These are phyloP conservation scores for Styphnolobium japonicum DNA, from an alignment of 306 rosid species.

Conservation along the genomic window DNA sequence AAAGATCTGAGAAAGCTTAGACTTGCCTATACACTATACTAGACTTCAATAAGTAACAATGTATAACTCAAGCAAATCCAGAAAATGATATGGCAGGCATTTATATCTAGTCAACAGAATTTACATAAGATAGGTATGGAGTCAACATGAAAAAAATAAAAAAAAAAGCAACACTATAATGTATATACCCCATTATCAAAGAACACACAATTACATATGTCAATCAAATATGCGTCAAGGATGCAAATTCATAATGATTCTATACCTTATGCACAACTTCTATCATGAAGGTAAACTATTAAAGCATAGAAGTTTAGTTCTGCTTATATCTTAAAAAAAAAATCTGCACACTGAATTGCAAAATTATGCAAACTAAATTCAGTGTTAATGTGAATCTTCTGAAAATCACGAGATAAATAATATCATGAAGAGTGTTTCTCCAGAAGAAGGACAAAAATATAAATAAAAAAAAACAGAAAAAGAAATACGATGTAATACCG, in stretches of 20 bases:
- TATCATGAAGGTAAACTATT: neutral
- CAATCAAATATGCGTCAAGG: neutral
- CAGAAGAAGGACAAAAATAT: neutral
- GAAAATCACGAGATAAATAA: neutral
- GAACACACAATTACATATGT: neutral
- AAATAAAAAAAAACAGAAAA: neutral
- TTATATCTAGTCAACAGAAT: neutral
- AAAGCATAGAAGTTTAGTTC: neutral
- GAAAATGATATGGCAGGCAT: neutral
- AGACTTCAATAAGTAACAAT: neutral
- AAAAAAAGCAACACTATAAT: too few relatives aligned
- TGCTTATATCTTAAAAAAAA: neutral
- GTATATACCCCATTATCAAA: neutral
- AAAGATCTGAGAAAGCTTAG: too few relatives aligned
- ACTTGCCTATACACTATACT: neutral
- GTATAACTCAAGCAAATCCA: neutral
- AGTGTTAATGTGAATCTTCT: neutral
- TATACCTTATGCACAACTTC: neutral
- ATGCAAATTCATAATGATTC: neutral
- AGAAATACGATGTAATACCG: conserved; percentile 47
- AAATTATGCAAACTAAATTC: neutral
- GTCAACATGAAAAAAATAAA: too few relatives aligned
- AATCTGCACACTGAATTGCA: neutral
- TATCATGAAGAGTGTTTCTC: neutral
- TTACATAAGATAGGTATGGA: neutral